Percentiles rank a stretch among this genome's conserved stretches.
Evolutionary conservation across 1,284 basidiomycete genomes (phyloP).

Genomic region (Ceratobasidium sp.): DNA sequence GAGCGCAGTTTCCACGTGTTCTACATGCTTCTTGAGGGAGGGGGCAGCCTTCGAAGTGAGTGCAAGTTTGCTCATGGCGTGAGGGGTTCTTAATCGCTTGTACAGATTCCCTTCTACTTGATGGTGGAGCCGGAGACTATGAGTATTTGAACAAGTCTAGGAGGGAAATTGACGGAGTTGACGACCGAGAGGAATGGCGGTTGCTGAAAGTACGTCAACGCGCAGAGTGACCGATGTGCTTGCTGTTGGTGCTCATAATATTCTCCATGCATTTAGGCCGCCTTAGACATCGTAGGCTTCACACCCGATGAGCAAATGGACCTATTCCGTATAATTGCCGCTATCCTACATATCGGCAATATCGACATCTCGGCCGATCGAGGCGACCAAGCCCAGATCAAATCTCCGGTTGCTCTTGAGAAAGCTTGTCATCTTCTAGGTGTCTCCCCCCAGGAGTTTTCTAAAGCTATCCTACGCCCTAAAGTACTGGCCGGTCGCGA

Average conservation of each 20-base stretch:
- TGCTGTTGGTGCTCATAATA: conserved; percentile 1
- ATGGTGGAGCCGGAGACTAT: conserved; percentile 84
- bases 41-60: conserved; percentile 74
- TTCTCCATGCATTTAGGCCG: conserved; percentile 64
- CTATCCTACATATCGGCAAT: conserved; percentile 96
- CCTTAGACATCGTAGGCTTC: conserved; percentile 91
- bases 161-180: conserved; percentile 92
- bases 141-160: conserved; percentile 92
- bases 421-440: conserved; percentile 95
- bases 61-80: background rate
- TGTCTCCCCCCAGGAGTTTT: conserved; percentile 90
- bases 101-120: conserved; percentile 80
- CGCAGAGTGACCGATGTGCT: background rate
- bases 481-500: conserved; percentile 95
- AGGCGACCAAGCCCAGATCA: conserved; percentile 90
- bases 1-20: conserved; percentile 98
- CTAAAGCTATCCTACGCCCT: conserved; percentile 87
- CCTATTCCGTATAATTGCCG: conserved; percentile 93
- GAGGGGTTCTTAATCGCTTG: background rate
- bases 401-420: conserved; percentile 84
- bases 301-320: conserved; percentile 87
- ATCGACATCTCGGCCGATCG: conserved; percentile 86
- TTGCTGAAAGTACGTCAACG: conserved; percentile 71
- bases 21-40: conserved; percentile 87
- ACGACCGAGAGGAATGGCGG: conserved; percentile 92